phyloP scores from a whole-genome alignment of 345 rosid species.

The Corchorus capsularis region DNA sequence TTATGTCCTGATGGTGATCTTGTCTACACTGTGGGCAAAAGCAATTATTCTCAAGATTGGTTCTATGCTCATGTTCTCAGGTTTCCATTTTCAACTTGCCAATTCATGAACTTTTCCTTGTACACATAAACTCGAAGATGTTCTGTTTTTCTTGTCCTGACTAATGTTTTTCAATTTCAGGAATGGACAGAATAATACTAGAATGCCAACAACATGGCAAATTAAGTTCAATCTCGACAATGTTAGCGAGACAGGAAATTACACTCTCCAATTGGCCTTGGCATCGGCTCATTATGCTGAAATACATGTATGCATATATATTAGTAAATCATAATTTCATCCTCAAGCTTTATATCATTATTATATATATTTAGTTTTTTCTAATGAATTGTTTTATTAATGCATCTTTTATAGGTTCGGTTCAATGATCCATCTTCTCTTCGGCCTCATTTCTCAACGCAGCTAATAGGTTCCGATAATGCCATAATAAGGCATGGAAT shows the following conservation, averaged over 20 bases:
- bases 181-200: slow-evolving; percentile 33
- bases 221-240: slow-evolving; percentile 46
- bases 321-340: background rate
- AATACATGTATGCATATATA: slow-evolving; percentile 37
- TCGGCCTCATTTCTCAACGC: slow-evolving; percentile 43
- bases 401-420: slow-evolving; percentile 43
- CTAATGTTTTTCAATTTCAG: slow-evolving; percentile 28
- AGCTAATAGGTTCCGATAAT: slow-evolving; percentile 64
- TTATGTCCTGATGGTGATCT: slow-evolving; percentile 57
- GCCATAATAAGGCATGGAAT: slow-evolving; percentile 90
- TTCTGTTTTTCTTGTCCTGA: background rate
- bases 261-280: slow-evolving; percentile 69
- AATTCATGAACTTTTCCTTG: background rate
- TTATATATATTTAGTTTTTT: background rate
- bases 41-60: slow-evolving; percentile 62
- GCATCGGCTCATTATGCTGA: slow-evolving; percentile 62
- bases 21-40: slow-evolving; percentile 42
- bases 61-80: slow-evolving; percentile 79
- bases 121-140: background rate
- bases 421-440: slow-evolving; percentile 38
- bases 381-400: background rate
- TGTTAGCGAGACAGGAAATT: slow-evolving; percentile 36
- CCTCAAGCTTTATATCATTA: background rate
- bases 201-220: slow-evolving; percentile 64
- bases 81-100: slow-evolving; percentile 33